Evolutionary conservation across 352 stramenopile species (phyloP).

Genomic region (Globisporangium cylindrosporum): DNA sequence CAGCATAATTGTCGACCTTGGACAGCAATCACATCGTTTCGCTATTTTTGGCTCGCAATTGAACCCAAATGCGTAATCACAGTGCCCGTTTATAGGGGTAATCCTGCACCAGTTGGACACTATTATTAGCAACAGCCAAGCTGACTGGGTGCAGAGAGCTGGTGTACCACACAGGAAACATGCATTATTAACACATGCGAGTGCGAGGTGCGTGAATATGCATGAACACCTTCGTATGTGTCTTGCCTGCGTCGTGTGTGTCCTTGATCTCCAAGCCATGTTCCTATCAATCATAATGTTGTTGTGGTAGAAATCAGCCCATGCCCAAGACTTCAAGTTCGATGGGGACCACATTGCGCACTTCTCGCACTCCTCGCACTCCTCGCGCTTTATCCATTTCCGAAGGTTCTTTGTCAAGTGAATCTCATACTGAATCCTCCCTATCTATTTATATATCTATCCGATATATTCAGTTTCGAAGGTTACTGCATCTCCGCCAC

Average conservation of each 20-base stretch:
- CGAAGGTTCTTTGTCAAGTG: neutral
- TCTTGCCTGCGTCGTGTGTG: neutral
- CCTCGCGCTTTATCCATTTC: too few relatives aligned
- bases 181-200: neutral
- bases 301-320: neutral
- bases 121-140: neutral
- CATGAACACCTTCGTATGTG: neutral
- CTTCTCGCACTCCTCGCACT: neutral
- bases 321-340: neutral
- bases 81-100: neutral
- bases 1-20: neutral
- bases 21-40: neutral
- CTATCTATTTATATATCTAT: neutral
- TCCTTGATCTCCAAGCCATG: neutral
- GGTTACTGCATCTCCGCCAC: neutral
- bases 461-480: neutral
- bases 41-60: neutral
- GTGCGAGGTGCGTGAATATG: neutral
- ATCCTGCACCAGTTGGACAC: neutral
- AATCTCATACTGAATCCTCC: neutral
- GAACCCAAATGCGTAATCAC: conserved; percentile 1
- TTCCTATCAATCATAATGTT: neutral
- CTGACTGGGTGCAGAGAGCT: neutral
- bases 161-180: neutral
- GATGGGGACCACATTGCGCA: neutral